phyloP scores from a whole-genome alignment of 208 protist genomes.

The Naegleria gruberi region DNA sequence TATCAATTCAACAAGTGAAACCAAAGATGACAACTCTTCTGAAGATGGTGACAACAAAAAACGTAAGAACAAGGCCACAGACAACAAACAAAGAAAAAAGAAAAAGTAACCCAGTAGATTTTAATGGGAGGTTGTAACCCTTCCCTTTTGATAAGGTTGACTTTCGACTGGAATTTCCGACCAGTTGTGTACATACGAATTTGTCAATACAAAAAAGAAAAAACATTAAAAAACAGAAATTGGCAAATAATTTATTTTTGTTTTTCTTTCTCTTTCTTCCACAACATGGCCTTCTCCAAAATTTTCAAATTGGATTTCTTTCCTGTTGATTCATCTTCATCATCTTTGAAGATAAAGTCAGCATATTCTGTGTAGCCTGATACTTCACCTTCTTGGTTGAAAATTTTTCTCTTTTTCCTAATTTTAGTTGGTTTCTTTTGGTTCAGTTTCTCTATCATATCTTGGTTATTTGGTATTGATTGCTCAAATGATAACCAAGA shows the following conservation, averaged over 20 bases:
- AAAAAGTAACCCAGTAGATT: no score
- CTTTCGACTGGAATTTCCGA: no score
- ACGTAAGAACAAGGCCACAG: neutral
- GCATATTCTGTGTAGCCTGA: neutral
- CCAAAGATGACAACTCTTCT: neutral
- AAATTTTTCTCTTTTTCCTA: neutral
- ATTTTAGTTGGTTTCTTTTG: neutral
- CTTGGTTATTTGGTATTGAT: neutral
- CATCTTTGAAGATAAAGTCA: constrained; percentile 13
- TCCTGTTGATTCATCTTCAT: neutral
- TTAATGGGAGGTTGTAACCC: no score
- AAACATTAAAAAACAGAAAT: no score
- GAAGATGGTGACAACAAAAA: neutral
- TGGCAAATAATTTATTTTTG: neutral
- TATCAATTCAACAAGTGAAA: neutral
- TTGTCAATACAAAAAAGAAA: no score
- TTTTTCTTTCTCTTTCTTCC: constrained; percentile 1
- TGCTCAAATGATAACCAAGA: neutral
- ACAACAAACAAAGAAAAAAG: neutral
- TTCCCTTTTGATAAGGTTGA: no score
- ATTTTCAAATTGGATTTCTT: neutral
- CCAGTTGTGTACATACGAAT: no score
- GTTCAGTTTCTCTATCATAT: neutral
- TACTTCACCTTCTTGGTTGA: neutral
- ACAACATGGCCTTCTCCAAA: neutral